Evolutionary conservation across 768 basidiomycete genomes (phyloP).

Genomic region (Amylocystis lapponica): DNA sequence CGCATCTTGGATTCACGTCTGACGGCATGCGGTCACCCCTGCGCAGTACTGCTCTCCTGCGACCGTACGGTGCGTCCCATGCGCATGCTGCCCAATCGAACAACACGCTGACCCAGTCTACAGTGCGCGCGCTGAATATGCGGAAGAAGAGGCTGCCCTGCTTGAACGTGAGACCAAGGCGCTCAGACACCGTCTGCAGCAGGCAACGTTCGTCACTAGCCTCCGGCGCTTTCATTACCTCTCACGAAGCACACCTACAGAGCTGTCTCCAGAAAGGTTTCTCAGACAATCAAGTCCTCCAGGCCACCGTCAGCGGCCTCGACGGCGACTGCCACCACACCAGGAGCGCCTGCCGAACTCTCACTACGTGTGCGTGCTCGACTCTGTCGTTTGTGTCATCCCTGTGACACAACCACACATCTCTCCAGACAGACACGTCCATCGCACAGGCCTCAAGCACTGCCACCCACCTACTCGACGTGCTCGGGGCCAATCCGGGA

Average conservation of each 20-base stretch:
- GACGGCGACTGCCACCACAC: slow-evolving; percentile 12
- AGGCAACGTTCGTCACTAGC: slow-evolving; percentile 23
- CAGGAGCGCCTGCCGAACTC: slow-evolving; percentile 25
- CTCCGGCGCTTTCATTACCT: too few species aligned
- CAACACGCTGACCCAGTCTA: not conserved
- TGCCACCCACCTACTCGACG: not conserved
- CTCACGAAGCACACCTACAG: slow-evolving; percentile 9
- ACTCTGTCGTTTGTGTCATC: not conserved
- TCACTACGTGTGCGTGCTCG: slow-evolving; percentile 27
- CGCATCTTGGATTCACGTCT: too few species aligned
- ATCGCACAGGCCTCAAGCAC: not conserved
- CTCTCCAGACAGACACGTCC: not conserved
- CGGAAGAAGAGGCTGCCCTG: slow-evolving; percentile 22
- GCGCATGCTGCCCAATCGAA: not conserved
- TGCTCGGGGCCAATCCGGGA: too few species aligned
- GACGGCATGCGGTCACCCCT: not conserved
- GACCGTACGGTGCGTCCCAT: not conserved
- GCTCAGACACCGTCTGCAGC: slow-evolving; percentile 24
- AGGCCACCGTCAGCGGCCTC: slow-evolving; percentile 17
- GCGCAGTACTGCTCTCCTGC: not conserved
- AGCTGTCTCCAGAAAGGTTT: slow-evolving; percentile 19
- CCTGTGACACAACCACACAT: not conserved
- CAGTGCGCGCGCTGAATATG: slow-evolving; percentile 21
- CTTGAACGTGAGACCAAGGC: slow-evolving; percentile 23
- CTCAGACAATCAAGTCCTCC: slow-evolving; percentile 21